Evolutionary conservation across 2,329 filamentous ascomycete species (phyloP).

Genomic region (Falciphora oryzae): DNA sequence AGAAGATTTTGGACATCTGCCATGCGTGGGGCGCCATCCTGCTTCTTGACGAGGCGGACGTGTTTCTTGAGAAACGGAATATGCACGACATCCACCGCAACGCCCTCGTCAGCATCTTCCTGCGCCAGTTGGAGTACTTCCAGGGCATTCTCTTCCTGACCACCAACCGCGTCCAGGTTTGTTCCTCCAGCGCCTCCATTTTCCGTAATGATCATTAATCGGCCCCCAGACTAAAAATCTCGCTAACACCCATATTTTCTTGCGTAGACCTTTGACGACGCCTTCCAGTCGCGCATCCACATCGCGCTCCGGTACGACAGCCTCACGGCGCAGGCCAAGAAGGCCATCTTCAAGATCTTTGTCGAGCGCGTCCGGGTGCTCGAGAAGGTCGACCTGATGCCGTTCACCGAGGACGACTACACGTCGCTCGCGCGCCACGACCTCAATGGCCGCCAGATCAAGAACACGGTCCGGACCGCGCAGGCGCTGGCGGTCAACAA

Average conservation of each 20-base stretch:
- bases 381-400: constrained; percentile 54
- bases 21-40: constrained; percentile 83
- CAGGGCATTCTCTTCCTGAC: constrained; percentile 87
- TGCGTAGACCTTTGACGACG: constrained; percentile 74
- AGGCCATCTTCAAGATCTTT: constrained; percentile 79
- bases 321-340: constrained; percentile 65
- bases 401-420: constrained; percentile 63
- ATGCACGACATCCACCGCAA: constrained; percentile 82
- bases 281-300: constrained; percentile 84
- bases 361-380: constrained; percentile 64
- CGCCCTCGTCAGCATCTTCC: constrained; percentile 79
- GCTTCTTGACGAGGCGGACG: constrained; percentile 79
- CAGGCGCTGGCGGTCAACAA: constrained; percentile 78
- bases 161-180: constrained; percentile 72
- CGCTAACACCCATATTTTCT: not conserved
- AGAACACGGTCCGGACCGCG: constrained; percentile 79
- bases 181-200: constrained; percentile 13
- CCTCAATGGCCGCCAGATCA: constrained; percentile 65
- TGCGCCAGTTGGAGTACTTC: constrained; percentile 84
- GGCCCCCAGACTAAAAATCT: too few species aligned
- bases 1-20: constrained; percentile 80
- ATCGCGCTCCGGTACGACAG: constrained; percentile 77
- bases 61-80: constrained; percentile 77
- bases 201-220: too few species aligned
- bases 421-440: constrained; percentile 60